These are phyloP conservation scores for Nasturtium officinale DNA, from an alignment of 345 rosid genomes.

Conservation along the genomic window DNA sequence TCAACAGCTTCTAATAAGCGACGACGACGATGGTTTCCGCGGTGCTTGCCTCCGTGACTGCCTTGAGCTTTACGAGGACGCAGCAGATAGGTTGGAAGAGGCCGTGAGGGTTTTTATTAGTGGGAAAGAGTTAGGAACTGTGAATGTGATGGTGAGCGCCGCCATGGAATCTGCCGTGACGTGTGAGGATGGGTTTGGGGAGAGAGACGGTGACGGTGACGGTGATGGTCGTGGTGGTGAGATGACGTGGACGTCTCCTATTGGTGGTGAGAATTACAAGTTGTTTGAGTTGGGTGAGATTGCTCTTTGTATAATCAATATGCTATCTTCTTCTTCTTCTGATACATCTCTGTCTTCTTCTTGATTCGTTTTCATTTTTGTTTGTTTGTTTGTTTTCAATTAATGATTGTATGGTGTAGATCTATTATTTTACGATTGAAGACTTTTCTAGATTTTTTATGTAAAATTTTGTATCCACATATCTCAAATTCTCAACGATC, in stretches of 20 bases:
- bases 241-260: conserved; percentile 48
- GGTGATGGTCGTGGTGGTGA: conserved; percentile 15
- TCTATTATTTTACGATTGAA: not conserved
- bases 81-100: conserved; percentile 46
- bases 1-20: conserved; percentile 36
- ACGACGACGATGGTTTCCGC: conserved; percentile 36
- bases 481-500: too few relatives aligned
- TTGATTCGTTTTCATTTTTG: conserved; percentile 1
- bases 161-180: conserved; percentile 55
- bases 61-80: conserved; percentile 49
- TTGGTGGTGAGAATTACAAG: conserved; percentile 49
- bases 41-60: conserved; percentile 54
- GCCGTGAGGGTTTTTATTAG: conserved; percentile 50
- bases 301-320: conserved; percentile 53
- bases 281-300: conserved; percentile 56
- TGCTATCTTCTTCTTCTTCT: conserved; percentile 40
- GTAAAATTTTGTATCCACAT: not conserved
- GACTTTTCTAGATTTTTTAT: not conserved
- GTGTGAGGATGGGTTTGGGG: conserved; percentile 60
- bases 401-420: not conserved
- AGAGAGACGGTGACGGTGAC: conserved; percentile 43
- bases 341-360: conserved; percentile 19
- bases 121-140: conserved; percentile 41
- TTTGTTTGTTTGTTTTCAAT: not conserved
- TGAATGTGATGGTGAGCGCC: conserved; percentile 49